These are phyloP conservation scores for Echites panduratus DNA, from an alignment of 257 asterid species.

Conservation along the genomic window DNA sequence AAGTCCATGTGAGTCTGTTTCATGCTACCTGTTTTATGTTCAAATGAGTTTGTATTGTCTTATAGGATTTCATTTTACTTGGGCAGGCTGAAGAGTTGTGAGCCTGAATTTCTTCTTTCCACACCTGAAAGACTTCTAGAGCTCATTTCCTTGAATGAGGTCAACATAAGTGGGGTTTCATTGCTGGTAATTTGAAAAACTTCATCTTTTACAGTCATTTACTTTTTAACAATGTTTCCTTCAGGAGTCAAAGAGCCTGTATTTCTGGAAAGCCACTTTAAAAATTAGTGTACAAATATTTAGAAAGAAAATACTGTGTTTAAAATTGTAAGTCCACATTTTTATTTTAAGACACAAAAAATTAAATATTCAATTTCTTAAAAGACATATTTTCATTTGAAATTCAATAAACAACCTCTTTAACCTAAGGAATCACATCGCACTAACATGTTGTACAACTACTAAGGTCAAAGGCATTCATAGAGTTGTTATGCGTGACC, in stretches of 20 bases:
- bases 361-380: too few species aligned
- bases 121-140: slow-evolving; percentile 73
- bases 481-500: neutral
- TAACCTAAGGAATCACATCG: neutral
- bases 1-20: neutral
- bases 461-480: neutral
- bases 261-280: neutral
- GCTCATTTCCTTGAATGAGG: slow-evolving; percentile 50
- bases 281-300: neutral
- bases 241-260: neutral
- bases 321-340: neutral
- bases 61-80: slow-evolving; percentile 4
- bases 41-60: slow-evolving; percentile 13
- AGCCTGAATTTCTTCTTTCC: slow-evolving; percentile 76
- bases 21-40: neutral
- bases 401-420: neutral
- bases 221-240: neutral
- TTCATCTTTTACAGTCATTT: neutral
- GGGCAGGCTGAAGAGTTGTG: slow-evolving; percentile 58
- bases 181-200: slow-evolving; percentile 48
- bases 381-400: neutral
- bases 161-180: slow-evolving; percentile 58
- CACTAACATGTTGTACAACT: too few species aligned
- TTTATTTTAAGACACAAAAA: neutral
- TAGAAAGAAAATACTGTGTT: neutral